These are phyloP conservation scores for Xylariaceae sp. DNA, from an alignment of 2,329 filamentous ascomycete species.

Conservation along the genomic window DNA sequence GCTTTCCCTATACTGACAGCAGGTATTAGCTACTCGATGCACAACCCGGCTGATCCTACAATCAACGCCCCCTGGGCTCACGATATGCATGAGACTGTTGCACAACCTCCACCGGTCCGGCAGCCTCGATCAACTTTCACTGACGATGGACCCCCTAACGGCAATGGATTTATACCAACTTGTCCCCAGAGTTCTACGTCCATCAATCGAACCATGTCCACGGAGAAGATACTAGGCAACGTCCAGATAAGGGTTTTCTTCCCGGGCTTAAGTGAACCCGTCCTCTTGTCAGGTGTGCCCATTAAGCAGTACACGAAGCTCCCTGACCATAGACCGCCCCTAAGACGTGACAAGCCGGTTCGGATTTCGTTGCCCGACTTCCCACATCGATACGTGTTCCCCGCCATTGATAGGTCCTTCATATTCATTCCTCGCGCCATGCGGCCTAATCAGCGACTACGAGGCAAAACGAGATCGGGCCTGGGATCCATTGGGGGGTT, in stretches of 20 bases:
- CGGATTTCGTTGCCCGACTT: constrained; percentile 82
- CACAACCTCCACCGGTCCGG: constrained; percentile 39
- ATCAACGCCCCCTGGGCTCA: constrained; percentile 81
- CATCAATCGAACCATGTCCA: constrained; percentile 75
- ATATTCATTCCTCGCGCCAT: constrained; percentile 95
- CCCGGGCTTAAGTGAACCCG: constrained; percentile 66
- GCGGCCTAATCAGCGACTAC: constrained; percentile 78
- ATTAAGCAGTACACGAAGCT: constrained; percentile 90
- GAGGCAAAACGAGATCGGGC: constrained; percentile 68
- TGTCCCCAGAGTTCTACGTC: constrained; percentile 56
- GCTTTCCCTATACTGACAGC: constrained; percentile 18
- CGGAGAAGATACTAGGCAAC: constrained; percentile 76
- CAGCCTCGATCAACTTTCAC: constrained; percentile 41
- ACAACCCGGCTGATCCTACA: constrained; percentile 52
- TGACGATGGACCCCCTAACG: constrained; percentile 49
- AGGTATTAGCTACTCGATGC: constrained; percentile 34
- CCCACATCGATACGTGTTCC: constrained; percentile 82
- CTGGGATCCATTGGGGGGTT: constrained; percentile 62
- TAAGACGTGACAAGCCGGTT: constrained; percentile 93
- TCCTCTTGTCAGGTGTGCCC: constrained; percentile 67
- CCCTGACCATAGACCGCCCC: constrained; percentile 86
- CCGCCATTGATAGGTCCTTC: constrained; percentile 83
- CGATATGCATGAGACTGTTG: constrained; percentile 80
- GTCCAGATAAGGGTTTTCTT: constrained; percentile 78
- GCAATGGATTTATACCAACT: constrained; percentile 50